Percentiles rank a stretch among this genome's conserved stretches.
Conservation (phyloP, 1,139 yeast genomes). For the Taphrina communis region DNA sequence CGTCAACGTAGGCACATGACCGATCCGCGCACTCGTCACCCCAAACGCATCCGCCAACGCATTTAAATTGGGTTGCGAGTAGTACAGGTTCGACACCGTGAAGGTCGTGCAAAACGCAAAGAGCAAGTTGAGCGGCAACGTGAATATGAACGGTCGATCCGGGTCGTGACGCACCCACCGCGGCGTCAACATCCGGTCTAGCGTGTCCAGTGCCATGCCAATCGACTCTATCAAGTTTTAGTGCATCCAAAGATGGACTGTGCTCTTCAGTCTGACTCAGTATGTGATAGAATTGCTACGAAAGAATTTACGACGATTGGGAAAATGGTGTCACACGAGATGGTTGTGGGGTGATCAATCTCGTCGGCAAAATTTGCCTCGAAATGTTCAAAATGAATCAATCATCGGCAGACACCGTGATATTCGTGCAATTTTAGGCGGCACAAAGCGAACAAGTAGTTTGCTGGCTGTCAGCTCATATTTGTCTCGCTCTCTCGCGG, state of each 20-base stretch:
- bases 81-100: constrained; percentile 17
- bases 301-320: no score
- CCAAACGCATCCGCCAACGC: constrained; percentile 1
- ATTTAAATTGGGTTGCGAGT: constrained; percentile 12
- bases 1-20: constrained; percentile 8
- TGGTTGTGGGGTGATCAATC: constrained; percentile 7
- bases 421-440: no score
- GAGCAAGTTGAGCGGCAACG: constrained; percentile 6
- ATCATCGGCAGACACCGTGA: no score
- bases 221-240: background rate
- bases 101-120: constrained; percentile 17
- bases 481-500: no score
- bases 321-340: no score
- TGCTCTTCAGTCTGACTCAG: no score
- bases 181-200: background rate
- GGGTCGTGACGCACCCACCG: constrained; percentile 6
- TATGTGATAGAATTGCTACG: no score
- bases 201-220: background rate
- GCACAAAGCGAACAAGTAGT: no score
- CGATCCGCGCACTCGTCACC: background rate
- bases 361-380: constrained; percentile 11
- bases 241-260: no score
- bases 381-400: background rate
- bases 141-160: constrained; percentile 1
- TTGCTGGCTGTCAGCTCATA: no score